These are phyloP conservation scores for Piper longum DNA, from an alignment of 164 flowering plant genomes.

Conservation along the genomic window DNA sequence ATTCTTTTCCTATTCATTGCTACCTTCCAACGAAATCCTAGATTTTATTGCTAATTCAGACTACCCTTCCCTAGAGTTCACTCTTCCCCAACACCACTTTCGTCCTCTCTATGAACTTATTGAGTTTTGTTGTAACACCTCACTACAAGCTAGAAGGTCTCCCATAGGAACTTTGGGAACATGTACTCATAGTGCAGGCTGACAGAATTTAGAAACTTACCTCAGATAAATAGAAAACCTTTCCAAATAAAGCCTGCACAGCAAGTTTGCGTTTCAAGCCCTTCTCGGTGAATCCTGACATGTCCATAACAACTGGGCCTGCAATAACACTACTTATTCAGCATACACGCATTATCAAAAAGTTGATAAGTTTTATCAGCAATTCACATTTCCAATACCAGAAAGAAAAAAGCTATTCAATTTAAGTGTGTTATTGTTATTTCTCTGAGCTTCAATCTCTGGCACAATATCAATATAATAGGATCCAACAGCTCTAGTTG, in stretches of 20 bases:
- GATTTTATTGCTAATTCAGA: too few species aligned
- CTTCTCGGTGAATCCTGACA: constrained; percentile 75
- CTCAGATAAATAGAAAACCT: constrained; percentile 80
- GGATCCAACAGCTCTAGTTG: too few species aligned
- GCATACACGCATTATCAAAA: not conserved
- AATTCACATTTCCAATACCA: not conserved
- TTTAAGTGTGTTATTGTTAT: not conserved
- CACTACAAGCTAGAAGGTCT: too few species aligned
- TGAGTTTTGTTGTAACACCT: too few species aligned
- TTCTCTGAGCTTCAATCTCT: not conserved
- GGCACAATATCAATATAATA: not conserved
- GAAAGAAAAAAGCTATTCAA: not conserved
- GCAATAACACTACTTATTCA: constrained; percentile 13
- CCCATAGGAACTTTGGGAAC: not conserved
- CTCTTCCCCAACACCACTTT: too few species aligned
- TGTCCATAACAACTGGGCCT: constrained; percentile 99
- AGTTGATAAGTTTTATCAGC: not conserved
- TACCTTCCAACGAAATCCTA: too few species aligned
- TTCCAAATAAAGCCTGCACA: constrained; percentile 83
- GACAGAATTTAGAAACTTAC: constrained; percentile 18
- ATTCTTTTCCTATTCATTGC: too few species aligned
- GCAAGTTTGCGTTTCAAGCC: constrained; percentile 92
- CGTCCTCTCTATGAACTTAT: too few species aligned
- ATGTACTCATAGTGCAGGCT: not conserved
- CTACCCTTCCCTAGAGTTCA: too few species aligned